These are phyloP conservation scores for Euryodendron excelsum DNA, from an alignment of 148 eudicot species.

Conservation along the genomic window DNA sequence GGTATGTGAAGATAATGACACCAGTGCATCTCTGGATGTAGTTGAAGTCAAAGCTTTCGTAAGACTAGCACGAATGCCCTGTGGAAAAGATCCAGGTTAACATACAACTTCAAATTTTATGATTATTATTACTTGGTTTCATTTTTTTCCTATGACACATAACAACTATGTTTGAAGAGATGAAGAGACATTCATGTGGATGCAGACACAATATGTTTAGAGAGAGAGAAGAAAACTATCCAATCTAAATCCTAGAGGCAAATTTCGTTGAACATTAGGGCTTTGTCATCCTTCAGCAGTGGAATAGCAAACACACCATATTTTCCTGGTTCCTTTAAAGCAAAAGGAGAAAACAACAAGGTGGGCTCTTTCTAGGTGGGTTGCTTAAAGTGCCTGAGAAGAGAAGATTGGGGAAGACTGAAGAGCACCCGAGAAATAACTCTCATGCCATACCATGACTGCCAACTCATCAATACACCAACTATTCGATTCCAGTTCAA, in stretches of 20 bases:
- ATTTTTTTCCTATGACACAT: no score
- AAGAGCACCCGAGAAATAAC: background rate
- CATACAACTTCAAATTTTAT: no score
- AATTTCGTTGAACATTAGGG: no score
- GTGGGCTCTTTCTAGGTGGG: no score
- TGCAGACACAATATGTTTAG: background rate
- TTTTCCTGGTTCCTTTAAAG: background rate
- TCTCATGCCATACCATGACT: no score
- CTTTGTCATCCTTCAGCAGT: no score
- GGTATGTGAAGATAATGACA: constrained; percentile 16
- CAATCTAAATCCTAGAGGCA: constrained; percentile 1
- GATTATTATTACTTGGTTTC: no score
- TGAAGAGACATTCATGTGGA: background rate
- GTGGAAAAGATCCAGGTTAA: constrained; percentile 7
- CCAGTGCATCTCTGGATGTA: constrained; percentile 21
- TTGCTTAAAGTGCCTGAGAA: background rate
- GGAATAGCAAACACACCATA: background rate
- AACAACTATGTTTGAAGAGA: background rate
- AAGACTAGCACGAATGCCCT: constrained; percentile 36
- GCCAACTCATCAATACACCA: background rate
- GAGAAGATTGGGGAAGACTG: background rate
- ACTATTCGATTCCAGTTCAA: background rate
- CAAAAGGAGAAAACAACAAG: background rate
- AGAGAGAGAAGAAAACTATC: background rate
- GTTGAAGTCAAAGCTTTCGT: constrained; percentile 24